A percentile compares a stretch with the other conserved stretches of the same genome.
phyloP scores from a whole-genome alignment of 2,329 filamentous ascomycete genomes.

The Hyphodiscus sp. region DNA sequence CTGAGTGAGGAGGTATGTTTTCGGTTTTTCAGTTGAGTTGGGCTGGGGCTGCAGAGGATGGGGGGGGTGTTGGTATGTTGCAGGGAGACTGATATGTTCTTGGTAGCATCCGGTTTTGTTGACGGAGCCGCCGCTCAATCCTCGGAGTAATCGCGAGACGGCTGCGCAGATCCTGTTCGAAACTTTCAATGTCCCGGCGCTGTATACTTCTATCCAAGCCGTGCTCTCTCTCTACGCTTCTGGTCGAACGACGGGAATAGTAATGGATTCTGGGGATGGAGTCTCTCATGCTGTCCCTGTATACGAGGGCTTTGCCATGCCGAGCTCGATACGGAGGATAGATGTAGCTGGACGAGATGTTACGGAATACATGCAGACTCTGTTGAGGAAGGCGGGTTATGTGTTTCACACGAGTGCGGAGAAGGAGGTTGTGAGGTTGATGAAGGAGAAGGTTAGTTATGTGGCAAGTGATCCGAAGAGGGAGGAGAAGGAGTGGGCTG shows the following conservation, averaged over 20 bases:
- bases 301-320: conserved; percentile 96
- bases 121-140: conserved; percentile 93
- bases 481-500: conserved; percentile 94
- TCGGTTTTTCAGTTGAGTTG: background rate
- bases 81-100: conserved; percentile 2
- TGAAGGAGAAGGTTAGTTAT: conserved; percentile 93
- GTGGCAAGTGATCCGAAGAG: conserved; percentile 84
- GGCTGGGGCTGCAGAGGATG: background rate
- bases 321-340: conserved; percentile 89
- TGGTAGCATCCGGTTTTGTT: conserved; percentile 83
- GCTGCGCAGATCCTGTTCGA: conserved; percentile 98
- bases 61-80: background rate
- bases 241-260: conserved; percentile 90
- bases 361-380: conserved; percentile 86
- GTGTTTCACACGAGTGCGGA: conserved; percentile 97
- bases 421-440: conserved; percentile 96
- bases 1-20: conserved; percentile 82
- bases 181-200: conserved; percentile 94
- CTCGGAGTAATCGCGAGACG: conserved; percentile 88
- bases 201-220: conserved; percentile 96
- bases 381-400: conserved; percentile 86
- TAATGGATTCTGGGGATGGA: conserved; percentile 90
- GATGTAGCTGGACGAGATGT: conserved; percentile 95
- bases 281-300: conserved; percentile 97
- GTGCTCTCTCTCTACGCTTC: conserved; percentile 94